Percentiles rank a stretch among this genome's conserved stretches.
Conservation (phyloP, 2,329 filamentous ascomycete genomes). For the Curvularia eragrostidis region DNA sequence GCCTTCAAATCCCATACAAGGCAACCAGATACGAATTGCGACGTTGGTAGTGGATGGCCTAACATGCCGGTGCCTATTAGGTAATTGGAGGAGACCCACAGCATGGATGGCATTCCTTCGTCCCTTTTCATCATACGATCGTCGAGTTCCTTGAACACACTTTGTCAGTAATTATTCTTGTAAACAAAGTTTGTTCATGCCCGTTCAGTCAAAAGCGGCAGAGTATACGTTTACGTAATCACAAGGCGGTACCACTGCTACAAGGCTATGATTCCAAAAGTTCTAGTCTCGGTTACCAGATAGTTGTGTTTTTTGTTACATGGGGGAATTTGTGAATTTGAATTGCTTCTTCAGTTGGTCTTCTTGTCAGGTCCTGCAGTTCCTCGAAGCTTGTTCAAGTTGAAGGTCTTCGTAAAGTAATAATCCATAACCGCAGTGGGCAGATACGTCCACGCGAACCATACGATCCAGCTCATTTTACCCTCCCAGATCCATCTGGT, state of each 20-base stretch:
- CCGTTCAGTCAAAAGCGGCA: not conserved
- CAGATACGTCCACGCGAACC: slow-evolving; percentile 58
- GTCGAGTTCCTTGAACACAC: not conserved
- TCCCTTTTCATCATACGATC: not conserved
- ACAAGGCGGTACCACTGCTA: not conserved
- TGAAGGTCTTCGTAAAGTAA: slow-evolving; percentile 60
- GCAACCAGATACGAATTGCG: not conserved
- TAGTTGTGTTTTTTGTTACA: not conserved
- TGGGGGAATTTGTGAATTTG: no score
- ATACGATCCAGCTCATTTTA: slow-evolving; percentile 57
- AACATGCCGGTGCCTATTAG: not conserved
- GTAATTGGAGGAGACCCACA: not conserved
- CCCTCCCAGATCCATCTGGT: slow-evolving; percentile 63
- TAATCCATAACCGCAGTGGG: slow-evolving; percentile 53
- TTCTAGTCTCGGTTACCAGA: not conserved
- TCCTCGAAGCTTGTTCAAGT: slow-evolving; percentile 56
- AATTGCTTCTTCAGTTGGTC: slow-evolving; percentile 6
- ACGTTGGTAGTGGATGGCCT: not conserved
- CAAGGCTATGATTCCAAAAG: not conserved
- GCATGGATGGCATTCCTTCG: not conserved
- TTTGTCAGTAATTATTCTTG: not conserved
- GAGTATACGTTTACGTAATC: not conserved
- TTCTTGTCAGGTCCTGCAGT: slow-evolving; percentile 45
- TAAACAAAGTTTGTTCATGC: not conserved
- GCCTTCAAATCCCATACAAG: not conserved